Conservation (phyloP, 306 rosid genomes). For the Hippophae gyantsensis region DNA sequence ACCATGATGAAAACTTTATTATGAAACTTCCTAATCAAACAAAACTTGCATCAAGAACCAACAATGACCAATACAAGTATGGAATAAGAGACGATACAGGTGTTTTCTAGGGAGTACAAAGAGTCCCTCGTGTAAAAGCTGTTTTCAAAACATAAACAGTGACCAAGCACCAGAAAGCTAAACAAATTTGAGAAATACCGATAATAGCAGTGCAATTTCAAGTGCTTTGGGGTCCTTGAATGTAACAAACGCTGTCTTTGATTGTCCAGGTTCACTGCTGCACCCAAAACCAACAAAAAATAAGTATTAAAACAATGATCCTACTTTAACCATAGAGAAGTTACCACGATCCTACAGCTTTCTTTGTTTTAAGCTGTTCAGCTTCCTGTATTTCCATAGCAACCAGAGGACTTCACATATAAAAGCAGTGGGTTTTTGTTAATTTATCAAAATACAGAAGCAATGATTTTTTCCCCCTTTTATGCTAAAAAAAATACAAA, state of each 20-base stretch:
- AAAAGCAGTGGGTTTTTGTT: background rate
- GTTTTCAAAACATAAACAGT: background rate
- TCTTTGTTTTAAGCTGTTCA: background rate
- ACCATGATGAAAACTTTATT: no score
- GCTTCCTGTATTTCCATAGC: background rate
- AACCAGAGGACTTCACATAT: background rate
- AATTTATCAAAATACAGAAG: background rate
- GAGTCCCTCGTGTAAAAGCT: background rate
- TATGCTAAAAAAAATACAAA: no score
- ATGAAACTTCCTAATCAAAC: background rate
- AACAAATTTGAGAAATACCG: conserved; percentile 42
- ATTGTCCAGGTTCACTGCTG: conserved; percentile 65
- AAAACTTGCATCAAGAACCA: background rate
- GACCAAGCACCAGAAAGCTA: conserved; percentile 8
- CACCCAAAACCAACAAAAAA: conserved; percentile 9
- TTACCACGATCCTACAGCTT: background rate
- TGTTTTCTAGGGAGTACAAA: background rate
- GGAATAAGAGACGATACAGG: background rate
- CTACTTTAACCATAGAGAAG: background rate
- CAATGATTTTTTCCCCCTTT: background rate
- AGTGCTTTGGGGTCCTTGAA: conserved; percentile 87
- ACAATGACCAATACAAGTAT: background rate
- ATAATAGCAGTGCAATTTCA: conserved; percentile 76
- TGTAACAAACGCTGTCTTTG: conserved; percentile 84
- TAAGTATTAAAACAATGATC: background rate